Evolutionary conservation across 2,329 filamentous ascomycete genomes (phyloP), one percentile per base, ranked within the genome.

Genomic region (Scedosporium boydii): DNA sequence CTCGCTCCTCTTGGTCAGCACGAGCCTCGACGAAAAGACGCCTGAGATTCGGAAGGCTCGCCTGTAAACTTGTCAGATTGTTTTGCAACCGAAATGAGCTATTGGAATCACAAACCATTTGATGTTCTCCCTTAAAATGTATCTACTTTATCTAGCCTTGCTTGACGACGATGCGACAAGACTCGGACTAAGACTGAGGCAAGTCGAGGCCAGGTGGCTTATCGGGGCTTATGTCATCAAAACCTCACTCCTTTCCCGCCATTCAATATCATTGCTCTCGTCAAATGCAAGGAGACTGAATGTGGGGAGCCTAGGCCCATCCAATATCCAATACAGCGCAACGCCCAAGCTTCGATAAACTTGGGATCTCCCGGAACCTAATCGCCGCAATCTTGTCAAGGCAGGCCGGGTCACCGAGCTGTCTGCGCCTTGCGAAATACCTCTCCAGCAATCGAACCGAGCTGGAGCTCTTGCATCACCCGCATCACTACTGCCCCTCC

Each of bases 21-120:
- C 95, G 85, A 38, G 93, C 90, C 77, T 98, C 93, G 61, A 97
- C 93, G 71, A 99, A 98, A 64, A 99, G 87, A 14, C 95, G 89
- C 59, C 95, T 87, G n/a, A 99, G 83, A 72, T 99, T 98, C 42
- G 95, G 95, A 60, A 98, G 85, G 72, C 87, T 93, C 46, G 89
- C 89, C 78, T 90, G 63, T 12, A 57, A n/a, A n/a, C 5, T 58
- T 34, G 29, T 34, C 29, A 34, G 29, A 34, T 9, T 34, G 6
- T 34, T 34, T 34, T 9, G 6, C 29, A 9, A 5, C 7, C 6
- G 29, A 34, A 9, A 34, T 34, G 29, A 9, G 29, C 29, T 34
- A 34, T 34, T 6, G 29, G 29, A 34, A 34, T 34, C 29, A 9
- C 29, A 34, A 34, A 34, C 29, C 29, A 34, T 34, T 55, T 67